Evolutionary conservation across 2,329 filamentous ascomycete species (phyloP).

Genomic region (Huntiella abstrusa): DNA sequence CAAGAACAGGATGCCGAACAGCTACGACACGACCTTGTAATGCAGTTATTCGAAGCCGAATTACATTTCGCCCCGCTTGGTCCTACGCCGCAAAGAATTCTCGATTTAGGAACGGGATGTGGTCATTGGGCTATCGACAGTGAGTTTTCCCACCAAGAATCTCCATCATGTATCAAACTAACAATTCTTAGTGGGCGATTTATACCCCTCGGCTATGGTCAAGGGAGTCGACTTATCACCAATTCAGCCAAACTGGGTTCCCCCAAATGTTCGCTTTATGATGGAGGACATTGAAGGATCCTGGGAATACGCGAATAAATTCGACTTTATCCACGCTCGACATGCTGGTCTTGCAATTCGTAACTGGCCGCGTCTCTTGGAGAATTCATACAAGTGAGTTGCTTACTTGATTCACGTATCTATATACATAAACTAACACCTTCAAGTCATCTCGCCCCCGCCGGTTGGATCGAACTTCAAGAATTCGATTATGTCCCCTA

Average conservation of each 20-base stretch:
- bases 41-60: constrained; percentile 26
- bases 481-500: constrained; percentile 32
- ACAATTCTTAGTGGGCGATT: constrained; percentile 17
- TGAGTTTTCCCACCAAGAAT: constrained; percentile 14
- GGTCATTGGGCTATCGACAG: constrained; percentile 41
- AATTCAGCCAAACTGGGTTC: constrained; percentile 35
- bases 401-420: not conserved
- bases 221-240: constrained; percentile 39
- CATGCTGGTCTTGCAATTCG: constrained; percentile 36
- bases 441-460: constrained; percentile 30
- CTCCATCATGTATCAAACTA: constrained; percentile 13
- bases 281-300: constrained; percentile 38
- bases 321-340: constrained; percentile 43
- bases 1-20: constrained; percentile 39
- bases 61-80: constrained; percentile 34
- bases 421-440: not conserved
- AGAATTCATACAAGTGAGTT: constrained; percentile 26
- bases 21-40: constrained; percentile 35
- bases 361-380: constrained; percentile 33
- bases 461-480: constrained; percentile 36
- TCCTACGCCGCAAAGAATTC: constrained; percentile 26
- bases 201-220: constrained; percentile 26
- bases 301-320: constrained; percentile 35
- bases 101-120: constrained; percentile 41
- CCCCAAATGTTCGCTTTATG: constrained; percentile 35